phyloP scores from a whole-genome alignment of 805 yeast species.

The Ascoidea rubescens region DNA sequence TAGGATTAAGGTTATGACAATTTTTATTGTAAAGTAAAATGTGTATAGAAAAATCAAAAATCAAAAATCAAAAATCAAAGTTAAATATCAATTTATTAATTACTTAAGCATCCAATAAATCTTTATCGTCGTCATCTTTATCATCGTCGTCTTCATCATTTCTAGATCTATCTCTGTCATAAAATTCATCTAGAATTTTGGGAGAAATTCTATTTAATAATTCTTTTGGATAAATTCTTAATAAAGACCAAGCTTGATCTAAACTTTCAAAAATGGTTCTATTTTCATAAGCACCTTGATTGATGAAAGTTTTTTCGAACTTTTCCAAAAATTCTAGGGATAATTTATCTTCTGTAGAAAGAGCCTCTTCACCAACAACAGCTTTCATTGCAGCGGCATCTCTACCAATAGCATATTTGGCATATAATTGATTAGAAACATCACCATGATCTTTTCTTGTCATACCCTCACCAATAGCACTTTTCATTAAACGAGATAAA shows the following conservation, averaged over 20 bases:
- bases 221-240: conserved; percentile 98
- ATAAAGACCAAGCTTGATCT: conserved; percentile 95
- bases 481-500: conserved; percentile 94
- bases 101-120: conserved; percentile 25
- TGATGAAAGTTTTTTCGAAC: conserved; percentile 88
- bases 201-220: conserved; percentile 97
- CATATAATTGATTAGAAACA: conserved; percentile 96
- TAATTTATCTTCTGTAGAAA: conserved; percentile 92
- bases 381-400: conserved; percentile 99
- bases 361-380: conserved; percentile 99
- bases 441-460: conserved; percentile 99
- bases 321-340: conserved; percentile 96
- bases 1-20: no score
- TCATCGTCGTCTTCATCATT: conserved; percentile 35
- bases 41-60: no score
- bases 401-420: conserved; percentile 98
- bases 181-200: conserved; percentile 88
- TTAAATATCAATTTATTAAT: no score
- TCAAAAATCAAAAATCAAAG: no score
- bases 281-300: conserved; percentile 95
- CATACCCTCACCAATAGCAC: conserved; percentile 99
- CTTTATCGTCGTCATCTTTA: conserved; percentile 14
- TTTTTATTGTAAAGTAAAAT: no score
- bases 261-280: conserved; percentile 90
- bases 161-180: conserved; percentile 73